Base-by-base conservation (phyloP, 805 yeast species). In the Saturnispora bothae region DNA sequence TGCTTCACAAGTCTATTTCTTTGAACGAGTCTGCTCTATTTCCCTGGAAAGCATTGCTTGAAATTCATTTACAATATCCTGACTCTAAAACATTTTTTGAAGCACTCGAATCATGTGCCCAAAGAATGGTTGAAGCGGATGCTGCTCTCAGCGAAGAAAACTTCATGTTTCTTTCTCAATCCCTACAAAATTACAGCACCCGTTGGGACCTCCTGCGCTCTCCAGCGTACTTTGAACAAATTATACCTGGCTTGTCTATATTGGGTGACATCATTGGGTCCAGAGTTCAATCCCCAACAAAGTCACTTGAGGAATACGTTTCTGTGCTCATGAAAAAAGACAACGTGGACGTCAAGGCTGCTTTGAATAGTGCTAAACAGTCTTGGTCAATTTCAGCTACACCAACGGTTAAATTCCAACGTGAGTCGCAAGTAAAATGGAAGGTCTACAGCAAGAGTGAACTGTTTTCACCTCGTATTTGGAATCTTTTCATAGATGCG, bases 41-140 rank as follows among this genome's bases (percentile, higher is more conserved):
- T 19, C 94, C 86, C 0, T 88, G 92, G 94, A 84, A 83, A 50
- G 97, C 97, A 1, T 65, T 78, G 42, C 59, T 76, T 42, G 68
- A 72, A 34, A 55, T 74, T 1, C 64, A 60, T 9, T 58, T 60
- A 39, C 48, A 57, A 10, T 46, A 48, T 7, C 53, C 62, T 3
- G 68, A 72, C 38, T 62, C 60, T 44, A 49, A 53, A 4, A 40
- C 56, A 3, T 77, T 70, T 53, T 78, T 80, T 48, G 48, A 55
- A 0, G 63, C 71, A 5, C 51, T 72, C 39, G 64, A 70, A 3
- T 57, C 61, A 4, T 68, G 69, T 43, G 60, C 74, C 18, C 57
- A 63, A 20, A 47, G 66, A 1, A 53, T 71, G 33, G 36, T 62
- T 10, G 18, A 32, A 10, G 25, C 22, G n/a, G 29, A 33, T 17